Base-by-base conservation (phyloP, 1,139 yeast genomes). In the Candida neerlandica region DNA sequence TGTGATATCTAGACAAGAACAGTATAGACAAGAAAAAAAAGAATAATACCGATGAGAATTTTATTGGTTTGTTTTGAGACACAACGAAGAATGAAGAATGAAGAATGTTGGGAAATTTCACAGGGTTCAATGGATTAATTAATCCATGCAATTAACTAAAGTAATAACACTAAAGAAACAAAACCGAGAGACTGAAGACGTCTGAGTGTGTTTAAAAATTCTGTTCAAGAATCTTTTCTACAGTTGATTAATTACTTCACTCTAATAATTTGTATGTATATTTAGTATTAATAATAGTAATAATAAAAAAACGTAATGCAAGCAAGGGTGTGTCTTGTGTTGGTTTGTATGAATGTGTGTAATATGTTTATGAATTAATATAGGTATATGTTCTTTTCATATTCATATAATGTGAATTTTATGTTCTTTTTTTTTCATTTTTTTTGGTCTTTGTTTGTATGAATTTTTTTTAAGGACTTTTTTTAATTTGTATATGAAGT, bases 301-400 rank as follows among this genome's bases (percentile, higher is more conserved):
- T 11, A 37, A 37, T 5, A 35, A 18, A 21, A 21, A 37, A 21
- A 37, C 16, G 41, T 37, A 37, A 37, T 37, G 41, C 41, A 37
- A 37, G 29, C 41, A 37, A 37, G 41, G n/a, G n/a, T 14, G 29
- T 23, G 29, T 16, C 26, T 12, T 19, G 16, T 21, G 16, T 37
- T 14, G 12, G 16, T 19, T 19, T 19, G 29, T 21, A 5, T 23
- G 14, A 19, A 19, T 19, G 40, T 37, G 9, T 34, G 38, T 34
- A 34, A 37, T 21, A n/a, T 12, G 27, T 19, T 21, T 21, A 10
- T 33, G 16, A 9, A 33, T 14, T 33, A 14, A 30, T 30, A 30
- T 30, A 35, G 16, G 26, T 35, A 21, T 35, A 18, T 18, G 35
- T 15, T 15, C 9, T 10, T 16, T 29, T 29, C 14, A 12, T 29